phyloP scores from a whole-genome alignment of 2,329 filamentous ascomycete species.

The Trichophyton simii region DNA sequence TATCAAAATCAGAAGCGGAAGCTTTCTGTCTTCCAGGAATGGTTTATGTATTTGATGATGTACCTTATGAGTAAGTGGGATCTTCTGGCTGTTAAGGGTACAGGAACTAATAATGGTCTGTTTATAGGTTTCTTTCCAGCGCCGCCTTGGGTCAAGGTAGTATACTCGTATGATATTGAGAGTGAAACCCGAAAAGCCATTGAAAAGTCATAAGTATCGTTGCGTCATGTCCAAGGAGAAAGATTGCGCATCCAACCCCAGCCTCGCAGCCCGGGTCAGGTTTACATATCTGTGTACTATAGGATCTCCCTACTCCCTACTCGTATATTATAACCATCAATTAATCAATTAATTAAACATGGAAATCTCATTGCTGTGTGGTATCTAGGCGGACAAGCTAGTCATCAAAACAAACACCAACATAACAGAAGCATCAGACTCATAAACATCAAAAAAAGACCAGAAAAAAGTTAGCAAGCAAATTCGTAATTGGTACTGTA shows the following conservation, averaged over 20 bases:
- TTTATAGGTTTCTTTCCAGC: slow-evolving; percentile 9
- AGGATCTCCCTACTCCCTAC: background rate
- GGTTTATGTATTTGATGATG: slow-evolving; percentile 27
- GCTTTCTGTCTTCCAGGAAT: slow-evolving; percentile 25
- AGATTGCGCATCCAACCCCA: background rate
- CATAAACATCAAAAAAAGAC: background rate
- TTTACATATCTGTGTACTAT: background rate
- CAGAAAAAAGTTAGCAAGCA: background rate
- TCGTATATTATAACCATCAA: background rate
- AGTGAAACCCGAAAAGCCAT: slow-evolving; percentile 9
- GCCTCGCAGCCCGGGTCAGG: too few relatives aligned
- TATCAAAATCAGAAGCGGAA: slow-evolving; percentile 26
- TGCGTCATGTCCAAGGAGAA: background rate
- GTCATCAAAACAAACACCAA: background rate
- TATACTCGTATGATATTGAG: slow-evolving; percentile 12
- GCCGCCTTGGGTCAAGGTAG: slow-evolving; percentile 9
- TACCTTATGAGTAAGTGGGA: slow-evolving; percentile 23
- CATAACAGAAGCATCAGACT: background rate
- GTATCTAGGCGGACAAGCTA: background rate
- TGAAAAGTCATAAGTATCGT: background rate
- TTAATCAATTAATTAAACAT: background rate
- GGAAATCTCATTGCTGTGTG: slow-evolving; percentile 1
- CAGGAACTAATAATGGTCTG: background rate
- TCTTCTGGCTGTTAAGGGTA: background rate
- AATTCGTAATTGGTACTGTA: background rate